These are phyloP conservation scores for Hypoxylon subgilvum DNA, from an alignment of 495 filamentous ascomycete species.

Conservation along the genomic window DNA sequence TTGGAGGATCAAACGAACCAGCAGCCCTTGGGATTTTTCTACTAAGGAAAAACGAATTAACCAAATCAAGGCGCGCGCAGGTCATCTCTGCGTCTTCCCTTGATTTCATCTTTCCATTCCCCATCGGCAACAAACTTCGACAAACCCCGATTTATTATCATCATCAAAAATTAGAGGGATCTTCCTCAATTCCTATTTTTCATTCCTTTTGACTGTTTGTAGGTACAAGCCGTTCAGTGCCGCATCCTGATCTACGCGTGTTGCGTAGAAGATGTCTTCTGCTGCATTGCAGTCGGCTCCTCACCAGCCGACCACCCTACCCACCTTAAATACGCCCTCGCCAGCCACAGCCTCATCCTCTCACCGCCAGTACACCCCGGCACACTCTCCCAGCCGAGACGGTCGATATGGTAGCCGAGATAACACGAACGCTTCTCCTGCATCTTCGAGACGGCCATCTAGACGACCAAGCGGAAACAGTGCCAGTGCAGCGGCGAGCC, in stretches of 20 bases:
- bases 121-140: slow-evolving; percentile 8
- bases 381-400: slow-evolving; percentile 51
- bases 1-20: slow-evolving; percentile 42
- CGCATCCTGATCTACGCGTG: slow-evolving; percentile 33
- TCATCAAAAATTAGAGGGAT: too few relatives aligned
- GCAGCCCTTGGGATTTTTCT: slow-evolving; percentile 33
- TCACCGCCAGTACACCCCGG: slow-evolving; percentile 51
- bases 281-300: slow-evolving; percentile 62
- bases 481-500: slow-evolving; percentile 41
- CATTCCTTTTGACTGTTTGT: slow-evolving; percentile 6
- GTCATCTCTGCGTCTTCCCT: slow-evolving; percentile 16
- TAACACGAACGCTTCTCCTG: slow-evolving; percentile 43
- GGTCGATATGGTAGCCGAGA: slow-evolving; percentile 52
- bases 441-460: slow-evolving; percentile 55
- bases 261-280: slow-evolving; percentile 58
- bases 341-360: slow-evolving; percentile 51
- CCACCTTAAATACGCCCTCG: slow-evolving; percentile 54
- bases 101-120: slow-evolving; percentile 1
- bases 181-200: too few relatives aligned
- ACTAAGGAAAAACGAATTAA: neutral
- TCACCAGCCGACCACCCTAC: slow-evolving; percentile 56
- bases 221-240: slow-evolving; percentile 2
- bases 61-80: slow-evolving; percentile 20
- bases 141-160: slow-evolving; percentile 13
- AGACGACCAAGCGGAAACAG: slow-evolving; percentile 62